Base-by-base conservation (phyloP, 1,284 basidiomycete species). In the Lentinula novae-zelandiae region DNA sequence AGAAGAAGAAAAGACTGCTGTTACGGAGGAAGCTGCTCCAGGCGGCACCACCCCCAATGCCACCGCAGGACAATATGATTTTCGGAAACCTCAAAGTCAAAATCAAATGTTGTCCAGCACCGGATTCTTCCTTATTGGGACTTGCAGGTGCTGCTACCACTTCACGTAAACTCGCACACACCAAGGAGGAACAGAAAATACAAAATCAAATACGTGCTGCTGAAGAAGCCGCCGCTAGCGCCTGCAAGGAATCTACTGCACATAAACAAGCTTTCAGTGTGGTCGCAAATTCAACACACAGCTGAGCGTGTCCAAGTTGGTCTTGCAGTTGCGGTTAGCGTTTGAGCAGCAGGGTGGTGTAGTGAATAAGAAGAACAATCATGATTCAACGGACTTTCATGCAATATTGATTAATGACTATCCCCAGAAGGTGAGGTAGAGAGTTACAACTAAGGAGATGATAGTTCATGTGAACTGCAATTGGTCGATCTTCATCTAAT, bases 381-480 rank as follows among this genome's bases (percentile, higher is more conserved):
- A 92, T 1, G 95, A 97, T 72, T 95, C 96, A n/a, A 98, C 96
- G 7, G 96, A 99, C 76, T 99, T 93, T 82, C 97, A 99, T 74
- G 97, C 97, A 68, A 95, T 98, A 69, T 95, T 96, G 34, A 98
- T 98, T 80, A 97, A 97, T 76, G 95, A 96, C 74, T 97, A 96
- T 73, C 94, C 94, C 62, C 96, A 99, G 78, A 98, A 98, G 76
- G 97, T 97, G 40, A 86, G 97, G 65, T 99, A 97, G 97, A 89
- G 95, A 69, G 96, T 98, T 63, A 99, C 97, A 31, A 99, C 99
- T 80, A 99, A 99, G 82, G 97, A 99, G 77, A 97, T 96, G n/a
- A 98, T 99, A 95, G 91, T 93, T 52, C 90, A 95, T 75, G 90
- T 91, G 68, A 62, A 85, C 58, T 63, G 38, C 40, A 38, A 55